Evolutionary conservation across 805 yeast species (phyloP), one percentile per base, ranked within the genome.

Genomic region (Kuraishia hungarica): DNA sequence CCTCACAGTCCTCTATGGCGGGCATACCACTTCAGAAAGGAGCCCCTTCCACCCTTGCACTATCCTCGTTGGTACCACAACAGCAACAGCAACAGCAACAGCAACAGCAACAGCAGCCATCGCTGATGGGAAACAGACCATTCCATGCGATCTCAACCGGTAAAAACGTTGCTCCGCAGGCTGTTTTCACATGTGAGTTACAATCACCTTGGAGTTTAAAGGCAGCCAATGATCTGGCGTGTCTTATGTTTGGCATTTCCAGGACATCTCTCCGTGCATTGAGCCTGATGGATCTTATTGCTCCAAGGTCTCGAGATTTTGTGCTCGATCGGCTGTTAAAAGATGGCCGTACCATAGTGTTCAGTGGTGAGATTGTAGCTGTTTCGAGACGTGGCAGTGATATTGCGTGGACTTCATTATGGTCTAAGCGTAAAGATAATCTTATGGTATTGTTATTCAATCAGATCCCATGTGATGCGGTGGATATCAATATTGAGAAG

Each of bases 191-290:
- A 0, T 88, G 96, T 52, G 83, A 82, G 2, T 72, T 79, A 23
- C 81, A 79, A 15, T 77, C 79, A 51, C 97, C 97, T 0, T 92
- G 94, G 92, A 71, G 75, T 26, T 78, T 92, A 52, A 82, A 81
- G 62, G 92, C 96, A 6, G 90, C 96, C 17, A 92, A 93, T 66
- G 97, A 92, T 69, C 74, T 91, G 60, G 96, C 97, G 0, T 88
- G 96, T 64, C 74, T 90, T 57, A 83, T 89, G 73, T 88, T 92
- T 70, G 97, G 97, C 19, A 82, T 88, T 2, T 82, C 89, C 51
- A 81, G 83, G 63, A 76, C 74, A 43, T 83, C 84, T 28, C 73
- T 90, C 39, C 77, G 79, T 43, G 76, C 84, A 19, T 68, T 86
- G 53, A 81, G 89, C 0, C 73, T 92, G 39, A 74, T 89, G 72